phyloP scores from a whole-genome alignment of 257 asterid genomes.

The Solanum appendiculatum region DNA sequence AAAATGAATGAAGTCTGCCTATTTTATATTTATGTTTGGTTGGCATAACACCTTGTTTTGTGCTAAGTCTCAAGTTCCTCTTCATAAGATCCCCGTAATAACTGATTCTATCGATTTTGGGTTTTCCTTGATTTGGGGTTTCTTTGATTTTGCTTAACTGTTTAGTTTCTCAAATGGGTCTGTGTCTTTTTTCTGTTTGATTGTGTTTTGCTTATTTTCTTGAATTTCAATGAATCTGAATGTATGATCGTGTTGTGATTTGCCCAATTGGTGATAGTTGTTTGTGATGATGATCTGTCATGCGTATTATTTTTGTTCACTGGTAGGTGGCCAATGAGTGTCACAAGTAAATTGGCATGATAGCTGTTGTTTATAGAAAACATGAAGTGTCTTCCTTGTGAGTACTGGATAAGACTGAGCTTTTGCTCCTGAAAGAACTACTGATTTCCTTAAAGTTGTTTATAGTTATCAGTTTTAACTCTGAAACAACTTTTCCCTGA shows the following conservation, averaged over 20 bases:
- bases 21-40: not conserved
- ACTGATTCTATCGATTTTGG: not conserved
- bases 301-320: too few species aligned
- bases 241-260: not conserved
- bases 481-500: not conserved
- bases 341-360: too few species aligned
- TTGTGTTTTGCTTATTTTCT: not conserved
- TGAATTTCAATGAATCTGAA: not conserved
- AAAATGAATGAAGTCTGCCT: too few species aligned
- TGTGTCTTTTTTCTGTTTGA: not conserved
- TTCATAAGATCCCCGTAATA: slow-evolving; percentile 93
- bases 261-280: not conserved
- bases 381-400: not conserved
- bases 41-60: not conserved
- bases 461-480: not conserved
- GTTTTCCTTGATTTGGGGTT: slow-evolving; percentile 10
- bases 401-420: not conserved
- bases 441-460: not conserved
- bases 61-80: slow-evolving; percentile 97
- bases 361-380: not conserved
- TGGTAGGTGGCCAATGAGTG: not conserved
- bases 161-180: not conserved
- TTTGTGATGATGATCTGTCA: too few species aligned
- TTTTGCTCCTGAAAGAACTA: not conserved
- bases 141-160: not conserved